Base-by-base conservation (phyloP, 768 basidiomycete species). In the Podaxis rugospora region DNA sequence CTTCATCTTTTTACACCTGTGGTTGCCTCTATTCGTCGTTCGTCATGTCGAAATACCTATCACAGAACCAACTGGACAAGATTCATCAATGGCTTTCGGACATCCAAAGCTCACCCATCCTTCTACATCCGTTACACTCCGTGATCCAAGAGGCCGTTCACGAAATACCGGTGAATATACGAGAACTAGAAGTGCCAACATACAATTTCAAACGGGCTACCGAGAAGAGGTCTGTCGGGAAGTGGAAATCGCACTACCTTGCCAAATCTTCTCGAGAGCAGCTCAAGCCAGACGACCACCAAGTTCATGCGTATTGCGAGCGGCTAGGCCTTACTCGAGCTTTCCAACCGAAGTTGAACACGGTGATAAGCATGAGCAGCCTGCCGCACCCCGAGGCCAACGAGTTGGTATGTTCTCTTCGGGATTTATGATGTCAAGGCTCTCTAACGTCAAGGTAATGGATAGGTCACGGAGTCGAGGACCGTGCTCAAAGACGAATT, bases 221-320 rank as follows among this genome's bases (percentile, higher is more conserved):
- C 5, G 53, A 54, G 16, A 61, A 61, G 25, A 46, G 32, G 3
- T 49, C n/a, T 10, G 23, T 37, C 27, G 52, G 59, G 4, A 54
- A 44, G 16, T 61, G 59, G 59, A 61, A 55, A 36, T 61, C 59
- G 13, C 39, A 61, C 9, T 50, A 61, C 36, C 44, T 61, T 4
- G 53, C 44, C 18, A 61, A 37, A 11, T 39, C 53, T 7, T 47
- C 44, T 18, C 59, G 46, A 11, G 46, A 54, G 14, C 32, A 40
- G n/a, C 47, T 55, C 6, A 47, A 16, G n/a, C 40, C 42, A 16
- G 53, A 61, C 16, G 36, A 39, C 14, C 18, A 25, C 28, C 44
- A 25, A 5, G 37, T 55, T 44, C 44, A 2, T 2, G 28, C 46
- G 23, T 61, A 40, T 39, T 61, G 59, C 36, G 11, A 50, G 23